Base-by-base conservation (phyloP, 139 green algal species). In the Volvox africanus region DNA sequence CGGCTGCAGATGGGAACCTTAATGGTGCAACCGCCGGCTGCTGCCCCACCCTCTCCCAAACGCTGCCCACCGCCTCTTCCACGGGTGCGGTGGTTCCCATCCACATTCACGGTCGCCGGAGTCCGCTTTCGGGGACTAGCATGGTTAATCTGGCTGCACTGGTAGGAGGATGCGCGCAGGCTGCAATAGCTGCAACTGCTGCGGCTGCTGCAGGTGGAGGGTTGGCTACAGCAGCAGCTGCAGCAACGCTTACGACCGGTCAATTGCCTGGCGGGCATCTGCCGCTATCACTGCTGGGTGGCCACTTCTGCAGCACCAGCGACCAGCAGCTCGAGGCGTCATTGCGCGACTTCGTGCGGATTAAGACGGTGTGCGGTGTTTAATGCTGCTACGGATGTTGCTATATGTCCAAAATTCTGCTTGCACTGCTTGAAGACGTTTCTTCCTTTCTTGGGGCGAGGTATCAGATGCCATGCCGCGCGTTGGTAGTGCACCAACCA, bases 291-390 rank as follows among this genome's bases (percentile, higher is more conserved):
- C 17, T 44, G 50, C 30, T 71, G 80, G 12, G 50, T n/a, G 26
- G 78, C 78, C 14, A 65, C 65, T 79, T 80, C 5, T 65, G 62
- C 88, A 61, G 61, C 50, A 61, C 73, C 50, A 75, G 65, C 77
- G 80, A 98, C 71, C 77, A 93, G 50, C 92, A 97, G 90, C 93
- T 99, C 91, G 96, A 99, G 93, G 89, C 94, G 35, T 92, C 95
- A 75, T 95, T 99, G 86, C 89, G 94, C 22, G 93, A 97, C 20
- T 99, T 99, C 92, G 96, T 99, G 81, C 91, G 92, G 61, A 97
- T 99, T 65, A 77, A 88, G 73, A 86, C 83, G 84, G 90, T 91
- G 37, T 55, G 91, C 33, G 33, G 44, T 55, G 44, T 55, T 55
- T 9, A 9, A 55, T 55, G 44, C 44, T 55, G 44, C 9, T 55